Evolutionary conservation across 75 land plant genomes (phyloP), one percentile per base, ranked within the genome.

Genomic region (Isoetes taiwanensis): DNA sequence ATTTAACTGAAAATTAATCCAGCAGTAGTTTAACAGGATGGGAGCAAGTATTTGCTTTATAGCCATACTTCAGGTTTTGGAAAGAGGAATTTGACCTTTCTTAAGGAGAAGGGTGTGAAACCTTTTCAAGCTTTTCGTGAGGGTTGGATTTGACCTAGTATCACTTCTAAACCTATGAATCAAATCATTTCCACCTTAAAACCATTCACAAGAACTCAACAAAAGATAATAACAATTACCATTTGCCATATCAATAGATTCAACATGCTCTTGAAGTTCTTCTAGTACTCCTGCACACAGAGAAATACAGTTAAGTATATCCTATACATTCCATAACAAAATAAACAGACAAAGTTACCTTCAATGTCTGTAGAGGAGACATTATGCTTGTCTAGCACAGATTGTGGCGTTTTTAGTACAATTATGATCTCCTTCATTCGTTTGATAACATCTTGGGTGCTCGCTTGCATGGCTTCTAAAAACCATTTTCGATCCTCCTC

Each of bases 241-340:
- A 78, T 94, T 94, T 14, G 99, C 99, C 86, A 84, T 84, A 65
- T 94, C 99, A 62, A 94, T 89, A 3, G 99, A 77, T 57, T 94
- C 99, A 0, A 94, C 99, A 72, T 94, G 90, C 43, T 85, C 86
- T 63, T 94, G 96, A 14, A 94, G 75, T 69, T 94, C 99, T 68
- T 94, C 99, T 63, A 94, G 52, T 83, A 93, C 72, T 48, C 69
- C 98, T 88, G 76, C 65, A 64, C n/a, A 57, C 19, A 16, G 14
- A 5, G 23, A 25, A 39, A 28, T 6, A 32, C 3, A 40, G 17
- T 34, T 21, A 20, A 56, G 35, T 27, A n/a, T 35, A 27, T 1
- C 31, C 31, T 24, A n/a, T 32, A 38, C 25, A 32, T 56, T 3
- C 30, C 5, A 40, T 10, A 43, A 17, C 0, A 12, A 37, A 1